A percentile compares a stretch with the other conserved stretches of the same genome.
phyloP scores from a whole-genome alignment of 31 red algal genomes.

The Asparagopsis taxiformis region DNA sequence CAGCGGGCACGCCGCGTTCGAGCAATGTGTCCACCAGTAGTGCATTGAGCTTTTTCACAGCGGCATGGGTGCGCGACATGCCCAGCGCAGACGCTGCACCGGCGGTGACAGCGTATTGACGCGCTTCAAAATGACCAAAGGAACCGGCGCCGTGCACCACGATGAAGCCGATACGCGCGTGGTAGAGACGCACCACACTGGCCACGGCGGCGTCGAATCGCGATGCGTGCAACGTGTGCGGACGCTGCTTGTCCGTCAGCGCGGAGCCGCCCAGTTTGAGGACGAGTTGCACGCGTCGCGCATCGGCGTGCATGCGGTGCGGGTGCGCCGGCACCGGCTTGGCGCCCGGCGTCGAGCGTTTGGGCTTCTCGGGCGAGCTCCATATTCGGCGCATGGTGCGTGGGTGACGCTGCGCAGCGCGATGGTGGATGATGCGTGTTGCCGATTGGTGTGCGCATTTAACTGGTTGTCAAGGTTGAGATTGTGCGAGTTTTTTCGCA shows the following conservation, averaged over 20 bases:
- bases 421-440: too few species aligned
- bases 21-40: slow-evolving; percentile 37
- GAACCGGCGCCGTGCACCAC: slow-evolving; percentile 51
- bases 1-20: slow-evolving; percentile 36
- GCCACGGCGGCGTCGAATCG: slow-evolving; percentile 10
- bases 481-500: too few species aligned
- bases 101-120: neutral
- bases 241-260: slow-evolving; percentile 38
- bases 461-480: too few species aligned
- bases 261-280: slow-evolving; percentile 63
- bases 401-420: too few species aligned
- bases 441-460: too few species aligned
- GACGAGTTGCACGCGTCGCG: slow-evolving; percentile 34
- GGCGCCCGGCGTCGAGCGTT: neutral
- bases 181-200: neutral
- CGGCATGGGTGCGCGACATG: slow-evolving; percentile 39
- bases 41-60: slow-evolving; percentile 23
- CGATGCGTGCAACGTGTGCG: slow-evolving; percentile 11
- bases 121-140: slow-evolving; percentile 55
- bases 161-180: slow-evolving; percentile 20
- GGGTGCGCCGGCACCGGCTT: neutral
- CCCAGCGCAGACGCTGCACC: slow-evolving; percentile 22
- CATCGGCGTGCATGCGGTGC: neutral
- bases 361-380: too few species aligned
- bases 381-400: too few species aligned